These are phyloP conservation scores for Calophaca sinica DNA, from an alignment of 306 rosid species.

Conservation along the genomic window DNA sequence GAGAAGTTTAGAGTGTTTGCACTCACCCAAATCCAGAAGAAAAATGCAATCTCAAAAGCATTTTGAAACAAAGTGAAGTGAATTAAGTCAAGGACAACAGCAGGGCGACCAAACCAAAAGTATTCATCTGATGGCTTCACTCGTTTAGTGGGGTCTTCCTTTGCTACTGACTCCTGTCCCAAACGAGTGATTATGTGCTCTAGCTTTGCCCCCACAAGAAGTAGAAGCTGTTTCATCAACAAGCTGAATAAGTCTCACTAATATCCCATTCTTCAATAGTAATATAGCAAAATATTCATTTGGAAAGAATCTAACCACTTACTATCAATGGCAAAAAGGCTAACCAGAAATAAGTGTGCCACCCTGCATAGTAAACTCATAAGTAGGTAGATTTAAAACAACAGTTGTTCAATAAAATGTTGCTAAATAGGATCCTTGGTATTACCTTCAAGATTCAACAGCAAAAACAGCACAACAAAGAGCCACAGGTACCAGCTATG, in stretches of 20 bases:
- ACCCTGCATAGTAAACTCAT: constrained; percentile 62
- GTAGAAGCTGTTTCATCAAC: constrained; percentile 67
- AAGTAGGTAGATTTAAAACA: constrained; percentile 5
- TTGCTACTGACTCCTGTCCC: constrained; percentile 59
- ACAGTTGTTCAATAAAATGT: constrained; percentile 2
- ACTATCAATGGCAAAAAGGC: constrained; percentile 88
- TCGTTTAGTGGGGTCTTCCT: constrained; percentile 28
- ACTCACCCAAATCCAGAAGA: constrained; percentile 93
- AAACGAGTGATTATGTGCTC: constrained; percentile 77
- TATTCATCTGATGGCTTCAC: constrained; percentile 80
- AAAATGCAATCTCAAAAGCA: constrained; percentile 92
- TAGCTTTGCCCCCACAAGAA: constrained; percentile 94
- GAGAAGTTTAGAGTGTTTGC: constrained; percentile 13
- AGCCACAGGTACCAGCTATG: constrained; percentile 92
- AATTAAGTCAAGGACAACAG: constrained; percentile 69
- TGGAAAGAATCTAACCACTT: constrained; percentile 51
- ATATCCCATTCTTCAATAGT: constrained; percentile 34
- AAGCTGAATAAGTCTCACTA: constrained; percentile 29
- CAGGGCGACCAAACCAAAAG: constrained; percentile 79
- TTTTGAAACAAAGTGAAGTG: constrained; percentile 96
- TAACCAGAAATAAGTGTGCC: constrained; percentile 95
- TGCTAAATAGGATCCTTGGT: constrained; percentile 34
- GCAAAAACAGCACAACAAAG: constrained; percentile 88
- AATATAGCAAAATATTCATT: constrained; percentile 28
- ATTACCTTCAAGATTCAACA: constrained; percentile 77